Evolutionary conservation across 352 stramenopile genomes (phyloP).

Genomic region (Phytophthora tentaculata): DNA sequence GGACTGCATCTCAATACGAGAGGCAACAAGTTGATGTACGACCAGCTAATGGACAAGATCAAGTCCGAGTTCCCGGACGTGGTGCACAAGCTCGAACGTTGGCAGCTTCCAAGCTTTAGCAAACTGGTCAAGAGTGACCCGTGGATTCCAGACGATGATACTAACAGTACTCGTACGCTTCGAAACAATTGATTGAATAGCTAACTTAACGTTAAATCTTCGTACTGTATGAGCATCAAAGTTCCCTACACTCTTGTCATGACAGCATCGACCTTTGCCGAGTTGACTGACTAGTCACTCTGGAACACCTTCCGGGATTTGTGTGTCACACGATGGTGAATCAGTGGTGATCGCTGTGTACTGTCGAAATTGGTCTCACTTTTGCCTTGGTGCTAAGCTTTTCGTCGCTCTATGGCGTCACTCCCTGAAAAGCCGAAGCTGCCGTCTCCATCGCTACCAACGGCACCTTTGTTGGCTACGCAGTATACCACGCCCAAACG

Average conservation of each 20-base stretch:
- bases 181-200: slow-evolving; percentile 19
- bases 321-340: slow-evolving; percentile 20
- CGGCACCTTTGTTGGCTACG: background rate
- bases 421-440: slow-evolving; percentile 6
- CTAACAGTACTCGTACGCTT: slow-evolving; percentile 25
- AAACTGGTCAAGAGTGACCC: slow-evolving; percentile 26
- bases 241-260: background rate
- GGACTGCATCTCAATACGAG: slow-evolving; percentile 57
- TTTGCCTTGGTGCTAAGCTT: background rate
- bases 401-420: slow-evolving; percentile 3
- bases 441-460: background rate
- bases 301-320: background rate
- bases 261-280: too few species aligned
- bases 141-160: slow-evolving; percentile 9
- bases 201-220: slow-evolving; percentile 24
- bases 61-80: slow-evolving; percentile 35
- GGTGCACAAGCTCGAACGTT: slow-evolving; percentile 22
- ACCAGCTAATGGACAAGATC: slow-evolving; percentile 48
- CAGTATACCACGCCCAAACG: slow-evolving; percentile 2
- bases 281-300: background rate
- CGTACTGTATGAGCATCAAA: slow-evolving; percentile 1
- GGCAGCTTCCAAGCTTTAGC: slow-evolving; percentile 29
- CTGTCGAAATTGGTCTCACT: slow-evolving; percentile 7
- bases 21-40: slow-evolving; percentile 58
- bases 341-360: slow-evolving; percentile 5